Percentiles rank a stretch among this genome's conserved stretches.
Evolutionary conservation across 352 stramenopile species (phyloP).

Genomic region (Pythium biforme): DNA sequence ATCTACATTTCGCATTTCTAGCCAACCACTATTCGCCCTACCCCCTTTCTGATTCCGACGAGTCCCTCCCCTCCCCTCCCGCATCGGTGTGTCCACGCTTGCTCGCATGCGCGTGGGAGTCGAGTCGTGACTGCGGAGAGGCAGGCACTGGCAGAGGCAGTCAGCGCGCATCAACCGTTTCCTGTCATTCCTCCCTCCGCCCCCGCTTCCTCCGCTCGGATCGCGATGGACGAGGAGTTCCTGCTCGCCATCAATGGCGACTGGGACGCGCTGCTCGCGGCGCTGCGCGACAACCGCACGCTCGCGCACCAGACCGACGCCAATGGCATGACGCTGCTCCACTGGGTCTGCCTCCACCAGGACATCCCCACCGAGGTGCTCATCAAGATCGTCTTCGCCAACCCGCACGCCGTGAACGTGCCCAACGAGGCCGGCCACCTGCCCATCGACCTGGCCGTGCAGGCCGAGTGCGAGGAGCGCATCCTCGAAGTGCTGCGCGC

Average conservation of each 20-base stretch:
- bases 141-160: background rate
- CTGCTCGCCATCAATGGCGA: slow-evolving; percentile 79
- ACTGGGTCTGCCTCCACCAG: slow-evolving; percentile 83
- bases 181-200: background rate
- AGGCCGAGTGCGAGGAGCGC: slow-evolving; percentile 72
- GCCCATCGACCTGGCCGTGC: slow-evolving; percentile 69
- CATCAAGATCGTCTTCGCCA: slow-evolving; percentile 78
- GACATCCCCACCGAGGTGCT: slow-evolving; percentile 68
- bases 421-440: slow-evolving; percentile 75
- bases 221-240: slow-evolving; percentile 68
- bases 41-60: background rate
- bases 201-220: background rate
- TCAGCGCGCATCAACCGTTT: slow-evolving; percentile 3
- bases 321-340: slow-evolving; percentile 75
- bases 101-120: too few relatives aligned
- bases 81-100: background rate
- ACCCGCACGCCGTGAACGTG: slow-evolving; percentile 67
- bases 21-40: background rate
- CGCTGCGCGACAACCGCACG: slow-evolving; percentile 59
- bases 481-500: slow-evolving; percentile 71
- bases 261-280: slow-evolving; percentile 66
- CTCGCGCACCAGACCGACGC: slow-evolving; percentile 59
- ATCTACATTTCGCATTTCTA: background rate
- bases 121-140: background rate
- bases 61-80: background rate